Conservation (phyloP, 768 basidiomycete genomes). For the Chalciporus chontae region DNA sequence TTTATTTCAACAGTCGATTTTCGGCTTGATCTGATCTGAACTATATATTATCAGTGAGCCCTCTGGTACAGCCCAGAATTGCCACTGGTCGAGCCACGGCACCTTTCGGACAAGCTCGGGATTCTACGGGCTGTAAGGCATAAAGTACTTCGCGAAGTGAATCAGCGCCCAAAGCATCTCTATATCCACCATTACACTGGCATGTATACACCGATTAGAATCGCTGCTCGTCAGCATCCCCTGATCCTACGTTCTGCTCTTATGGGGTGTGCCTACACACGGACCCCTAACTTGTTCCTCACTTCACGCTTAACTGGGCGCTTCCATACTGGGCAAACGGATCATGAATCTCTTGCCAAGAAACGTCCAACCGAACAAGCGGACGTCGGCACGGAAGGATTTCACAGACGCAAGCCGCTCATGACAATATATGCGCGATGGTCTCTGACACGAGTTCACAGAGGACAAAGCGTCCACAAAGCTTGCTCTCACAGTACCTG, state of each 20-base stretch:
- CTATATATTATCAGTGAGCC: no score
- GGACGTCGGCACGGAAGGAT: slow-evolving; percentile 33
- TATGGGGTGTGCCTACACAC: not conserved
- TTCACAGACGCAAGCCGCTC: slow-evolving; percentile 28
- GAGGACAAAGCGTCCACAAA: slow-evolving; percentile 25
- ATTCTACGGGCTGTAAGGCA: slow-evolving; percentile 16
- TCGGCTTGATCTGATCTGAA: no score
- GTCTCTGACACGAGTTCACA: slow-evolving; percentile 6
- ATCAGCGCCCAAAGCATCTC: not conserved
- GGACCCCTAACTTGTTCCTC: slow-evolving; percentile 5
- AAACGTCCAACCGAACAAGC: slow-evolving; percentile 22
- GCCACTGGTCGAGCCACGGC: not conserved
- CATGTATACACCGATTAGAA: slow-evolving; percentile 17
- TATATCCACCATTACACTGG: not conserved
- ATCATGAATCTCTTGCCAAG: slow-evolving; percentile 22
- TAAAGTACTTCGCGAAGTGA: slow-evolving; percentile 14
- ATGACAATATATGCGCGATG: not conserved
- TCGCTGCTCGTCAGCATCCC: slow-evolving; percentile 9
- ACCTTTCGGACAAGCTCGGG: slow-evolving; percentile 18
- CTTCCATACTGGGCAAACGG: slow-evolving; percentile 26
- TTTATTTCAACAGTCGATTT: no score
- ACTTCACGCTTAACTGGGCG: slow-evolving; percentile 1
- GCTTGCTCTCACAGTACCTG: slow-evolving; percentile 23
- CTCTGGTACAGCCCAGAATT: no score
- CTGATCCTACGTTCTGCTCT: slow-evolving; percentile 11